A percentile compares a stretch with the other conserved stretches of the same genome.
phyloP scores from a whole-genome alignment of 2,329 filamentous ascomycete species.

The Phoma sp. region DNA sequence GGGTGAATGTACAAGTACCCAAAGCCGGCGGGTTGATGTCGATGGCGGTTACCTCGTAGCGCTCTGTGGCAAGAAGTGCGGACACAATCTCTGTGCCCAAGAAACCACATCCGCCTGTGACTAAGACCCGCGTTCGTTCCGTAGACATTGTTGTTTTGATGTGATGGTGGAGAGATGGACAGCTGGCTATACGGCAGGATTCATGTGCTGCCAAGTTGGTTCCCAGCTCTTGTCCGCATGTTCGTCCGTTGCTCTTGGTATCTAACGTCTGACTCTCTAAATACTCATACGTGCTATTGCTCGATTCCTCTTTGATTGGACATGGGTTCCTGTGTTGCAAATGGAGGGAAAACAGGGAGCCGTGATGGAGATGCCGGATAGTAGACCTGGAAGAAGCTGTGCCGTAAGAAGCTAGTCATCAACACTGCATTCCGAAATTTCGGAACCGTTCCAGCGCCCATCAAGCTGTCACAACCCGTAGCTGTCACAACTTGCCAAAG shows the following conservation, averaged over 20 bases:
- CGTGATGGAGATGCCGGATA: no score
- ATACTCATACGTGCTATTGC: background rate
- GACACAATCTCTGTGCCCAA: constrained; percentile 53
- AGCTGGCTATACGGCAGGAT: constrained; percentile 3
- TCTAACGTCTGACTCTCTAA: background rate
- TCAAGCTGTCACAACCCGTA: background rate
- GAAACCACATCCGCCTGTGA: constrained; percentile 59
- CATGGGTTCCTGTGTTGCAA: no score
- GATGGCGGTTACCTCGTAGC: constrained; percentile 51
- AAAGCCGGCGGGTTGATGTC: constrained; percentile 48
- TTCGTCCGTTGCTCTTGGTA: background rate
- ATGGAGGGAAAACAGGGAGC: no score
- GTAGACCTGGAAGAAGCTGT: background rate
- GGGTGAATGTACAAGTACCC: constrained; percentile 33
- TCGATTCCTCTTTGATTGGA: background rate
- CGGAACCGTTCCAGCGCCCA: constrained; percentile 11
- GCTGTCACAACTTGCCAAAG: no score
- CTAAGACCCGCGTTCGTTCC: constrained; percentile 45
- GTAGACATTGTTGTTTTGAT: constrained; percentile 23
- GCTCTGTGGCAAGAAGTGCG: constrained; percentile 47
- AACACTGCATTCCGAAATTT: constrained; percentile 12
- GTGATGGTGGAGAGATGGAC: background rate
- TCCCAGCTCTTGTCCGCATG: constrained; percentile 17
- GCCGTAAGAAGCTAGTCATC: constrained; percentile 10
- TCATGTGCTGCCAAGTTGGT: constrained; percentile 17